Evolutionary conservation across 1,139 yeast species (phyloP), one percentile per base, ranked within the genome.

Genomic region (Taiozyma sp.): DNA sequence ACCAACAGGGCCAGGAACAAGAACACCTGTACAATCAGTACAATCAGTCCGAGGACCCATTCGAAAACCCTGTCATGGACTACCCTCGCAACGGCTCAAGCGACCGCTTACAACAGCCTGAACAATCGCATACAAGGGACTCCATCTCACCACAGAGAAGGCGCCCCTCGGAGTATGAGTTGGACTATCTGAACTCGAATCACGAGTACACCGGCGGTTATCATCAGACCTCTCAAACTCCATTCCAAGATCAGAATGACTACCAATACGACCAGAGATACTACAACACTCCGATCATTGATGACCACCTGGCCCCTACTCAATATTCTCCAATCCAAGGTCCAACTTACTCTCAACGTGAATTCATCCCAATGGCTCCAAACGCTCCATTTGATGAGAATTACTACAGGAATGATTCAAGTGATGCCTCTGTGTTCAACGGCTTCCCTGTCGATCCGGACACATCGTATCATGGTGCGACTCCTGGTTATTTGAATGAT

Each of bases 301-400:
- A 46, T 16, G 50, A 42, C 13, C 45, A 34, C 11, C 13, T 10
- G 8, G n/a, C 22, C 16, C 43, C 52, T 22, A 40, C 51, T n/a
- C 63, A 56, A 49, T 61, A 54, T 50, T 56, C 62, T 11, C 62
- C 64, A 3, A 55, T 61, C 21, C 58, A 56, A 35, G 57, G 57
- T 5, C 45, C 46, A 26, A 45, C 42, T 3, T 47, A 43, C 32
- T 50, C 50, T 10, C 54, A 49, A 7, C 41, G 47, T 4, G 47
- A 47, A 8, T 37, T 37, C 24, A 40, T 40, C 22, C 28, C 42
- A 24, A 14, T 14, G 11, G 29, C 16, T 3, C 29, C 43, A 30
- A 26, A 34, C 14, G 32, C 16, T 42, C 43, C 32, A 13, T 19
- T 46, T 47, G 59, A 56, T 14, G 56, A 53, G n/a, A 50, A 53